phyloP scores from a whole-genome alignment of 73 alveolate species.

The Tetrahymena borealis region DNA sequence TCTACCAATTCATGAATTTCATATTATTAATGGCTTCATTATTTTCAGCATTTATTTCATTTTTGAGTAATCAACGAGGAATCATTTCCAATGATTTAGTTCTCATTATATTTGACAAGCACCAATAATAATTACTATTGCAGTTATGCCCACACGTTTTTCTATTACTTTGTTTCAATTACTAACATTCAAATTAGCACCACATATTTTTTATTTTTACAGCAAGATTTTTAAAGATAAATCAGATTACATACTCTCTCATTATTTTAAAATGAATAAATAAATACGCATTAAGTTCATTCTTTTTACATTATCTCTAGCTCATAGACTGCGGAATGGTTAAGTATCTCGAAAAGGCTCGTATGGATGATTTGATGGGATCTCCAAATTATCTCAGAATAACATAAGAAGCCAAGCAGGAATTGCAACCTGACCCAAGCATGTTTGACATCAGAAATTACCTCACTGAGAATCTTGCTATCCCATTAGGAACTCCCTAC shows the following conservation, averaged over 20 bases:
- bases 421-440: slow-evolving; percentile 39
- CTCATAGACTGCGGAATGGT: slow-evolving; percentile 37
- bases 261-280: neutral
- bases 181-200: neutral
- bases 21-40: too few relatives aligned
- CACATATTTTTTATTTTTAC: neutral
- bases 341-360: slow-evolving; percentile 24
- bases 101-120: too few relatives aligned
- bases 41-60: too few relatives aligned
- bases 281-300: neutral
- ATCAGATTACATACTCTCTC: neutral
- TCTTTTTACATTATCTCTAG: neutral
- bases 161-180: neutral
- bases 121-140: too few relatives aligned
- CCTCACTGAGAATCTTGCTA: slow-evolving; percentile 23
- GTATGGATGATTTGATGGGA: slow-evolving; percentile 20
- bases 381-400: slow-evolving; percentile 26
- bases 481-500: slow-evolving; percentile 39
- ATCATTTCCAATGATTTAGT: too few relatives aligned
- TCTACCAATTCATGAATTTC: too few relatives aligned
- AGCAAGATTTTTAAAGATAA: neutral
- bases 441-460: slow-evolving; percentile 33
- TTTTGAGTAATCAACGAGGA: too few relatives aligned
- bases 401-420: slow-evolving; percentile 25
- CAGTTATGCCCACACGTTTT: neutral